Base-by-base conservation (phyloP, 139 green algal species). In the Microglena sp. region DNA sequence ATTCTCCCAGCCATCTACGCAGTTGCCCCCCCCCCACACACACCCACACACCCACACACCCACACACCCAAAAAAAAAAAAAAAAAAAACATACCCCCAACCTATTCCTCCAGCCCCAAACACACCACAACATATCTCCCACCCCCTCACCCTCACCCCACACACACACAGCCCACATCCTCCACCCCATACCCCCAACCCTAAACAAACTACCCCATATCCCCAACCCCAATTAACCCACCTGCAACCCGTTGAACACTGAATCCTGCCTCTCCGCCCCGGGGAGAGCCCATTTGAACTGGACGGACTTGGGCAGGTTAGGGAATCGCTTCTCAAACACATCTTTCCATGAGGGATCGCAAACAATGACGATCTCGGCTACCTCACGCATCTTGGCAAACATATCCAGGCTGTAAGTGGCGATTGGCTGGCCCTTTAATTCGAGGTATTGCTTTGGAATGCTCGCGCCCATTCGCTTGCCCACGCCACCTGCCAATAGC, bases 381-480 rank as follows among this genome's bases (percentile, higher is more conserved):
- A 97, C 86, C 62, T 92, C 81, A 0, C 68, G 75, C 89, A 98
- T 96, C 22, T 28, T 62, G 0, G 82, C 77, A 77, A 98, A 96
- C 1, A 72, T 92, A 2, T 84, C 45, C 45, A 98, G 69, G 68
- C 78, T 88, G 77, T 95, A 90, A 0, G 84, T 90, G 11, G 87
- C 87, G 35, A 96, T 94, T 4, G 88, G 77, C 73, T 89, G 77
- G 2, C 89, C 91, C 22, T 70, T 55, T 4, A 99, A 74, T 21
- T 90, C 74, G 1, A 99, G 79, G 70, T 97, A 99, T 74, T 99
- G 93, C 81, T 99, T 99, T 27, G 93, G 93, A 55, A 97, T 96
- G 59, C 73, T 45, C 1, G 93, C 90, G 56, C 90, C 90, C 91
- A 97, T 97, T 33, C 92, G 86, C 75, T 97, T 97, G 68, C 92